Conservation (phyloP, 108 stramenopile genomes). For the Discostella pseudostelligera region DNA sequence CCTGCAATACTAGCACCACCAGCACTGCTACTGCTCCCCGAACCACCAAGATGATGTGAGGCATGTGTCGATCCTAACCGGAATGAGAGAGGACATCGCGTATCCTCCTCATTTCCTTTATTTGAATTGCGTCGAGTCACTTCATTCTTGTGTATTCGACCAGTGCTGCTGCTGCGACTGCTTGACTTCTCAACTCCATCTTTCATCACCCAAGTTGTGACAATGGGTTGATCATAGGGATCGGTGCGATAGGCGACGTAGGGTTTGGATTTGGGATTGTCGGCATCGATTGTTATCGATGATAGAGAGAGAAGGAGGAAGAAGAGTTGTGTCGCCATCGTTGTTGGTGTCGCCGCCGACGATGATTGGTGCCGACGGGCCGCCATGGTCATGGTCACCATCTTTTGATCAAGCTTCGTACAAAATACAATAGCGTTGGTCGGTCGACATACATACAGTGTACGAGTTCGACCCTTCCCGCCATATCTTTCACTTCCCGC, state of each 20-base stretch:
- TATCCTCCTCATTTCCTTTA: constrained; percentile 26
- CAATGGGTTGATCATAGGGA: constrained; percentile 63
- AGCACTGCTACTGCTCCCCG: too few species aligned
- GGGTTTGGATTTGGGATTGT: constrained; percentile 68
- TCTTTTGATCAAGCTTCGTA: too few species aligned
- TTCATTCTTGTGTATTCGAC: neutral
- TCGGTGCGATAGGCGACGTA: constrained; percentile 80
- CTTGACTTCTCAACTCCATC: constrained; percentile 34
- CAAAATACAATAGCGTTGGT: too few species aligned
- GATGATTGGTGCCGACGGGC: too few species aligned
- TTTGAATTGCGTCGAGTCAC: neutral
- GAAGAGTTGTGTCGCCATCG: neutral
- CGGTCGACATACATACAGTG: too few species aligned
- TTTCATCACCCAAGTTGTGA: constrained; percentile 20
- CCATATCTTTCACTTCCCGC: too few species aligned
- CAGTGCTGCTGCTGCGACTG: neutral
- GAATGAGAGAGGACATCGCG: constrained; percentile 70
- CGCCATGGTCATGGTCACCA: too few species aligned
- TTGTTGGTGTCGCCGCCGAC: too few species aligned
- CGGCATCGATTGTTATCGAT: constrained; percentile 3
- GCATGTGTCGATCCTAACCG: constrained; percentile 60
- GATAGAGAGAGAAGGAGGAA: neutral
- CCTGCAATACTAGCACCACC: too few species aligned
- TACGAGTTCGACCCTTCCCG: too few species aligned
- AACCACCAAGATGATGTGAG: constrained; percentile 24